Percentiles rank a stretch among this genome's conserved stretches.
phyloP scores from a whole-genome alignment of 1,284 basidiomycete species.

The Coniferiporia weirii region DNA sequence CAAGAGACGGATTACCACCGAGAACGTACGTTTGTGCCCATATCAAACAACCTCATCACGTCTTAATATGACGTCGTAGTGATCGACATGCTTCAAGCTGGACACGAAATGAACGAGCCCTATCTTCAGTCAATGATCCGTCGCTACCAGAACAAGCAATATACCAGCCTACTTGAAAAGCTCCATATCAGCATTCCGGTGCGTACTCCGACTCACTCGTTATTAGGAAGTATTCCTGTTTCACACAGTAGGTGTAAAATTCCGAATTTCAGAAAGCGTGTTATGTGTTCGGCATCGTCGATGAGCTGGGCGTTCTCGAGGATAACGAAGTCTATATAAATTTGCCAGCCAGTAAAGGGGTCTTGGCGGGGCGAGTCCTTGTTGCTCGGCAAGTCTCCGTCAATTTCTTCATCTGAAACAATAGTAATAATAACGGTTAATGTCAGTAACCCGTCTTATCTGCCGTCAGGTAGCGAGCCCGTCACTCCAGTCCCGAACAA shows the following conservation, averaged over 20 bases:
- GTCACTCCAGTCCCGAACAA: neutral
- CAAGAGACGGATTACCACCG: slow-evolving; percentile 18
- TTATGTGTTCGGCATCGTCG: slow-evolving; percentile 25
- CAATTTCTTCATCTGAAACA: neutral
- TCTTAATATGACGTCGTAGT: neutral
- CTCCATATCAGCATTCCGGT: slow-evolving; percentile 24
- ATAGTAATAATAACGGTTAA: neutral
- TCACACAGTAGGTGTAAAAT: neutral
- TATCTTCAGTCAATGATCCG: slow-evolving; percentile 19
- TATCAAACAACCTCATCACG: neutral
- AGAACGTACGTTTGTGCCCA: slow-evolving; percentile 20
- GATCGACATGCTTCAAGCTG: slow-evolving; percentile 23
- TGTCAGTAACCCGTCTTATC: slow-evolving; percentile 23
- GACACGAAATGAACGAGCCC: slow-evolving; percentile 24
- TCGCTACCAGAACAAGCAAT: slow-evolving; percentile 17
- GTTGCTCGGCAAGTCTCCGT: slow-evolving; percentile 17
- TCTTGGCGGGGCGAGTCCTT: slow-evolving; percentile 20
- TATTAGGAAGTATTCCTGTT: neutral
- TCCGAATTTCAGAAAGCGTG: slow-evolving; percentile 20
- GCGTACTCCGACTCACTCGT: neutral
- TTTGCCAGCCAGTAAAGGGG: slow-evolving; percentile 19
- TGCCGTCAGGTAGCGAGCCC: slow-evolving; percentile 17
- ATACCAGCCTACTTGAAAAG: slow-evolving; percentile 22
- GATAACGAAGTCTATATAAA: slow-evolving; percentile 27
- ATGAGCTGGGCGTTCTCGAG: slow-evolving; percentile 22